These are phyloP conservation scores for Mrakiaceae sp. DNA, from an alignment of 1,284 basidiomycete genomes.

Conservation along the genomic window DNA sequence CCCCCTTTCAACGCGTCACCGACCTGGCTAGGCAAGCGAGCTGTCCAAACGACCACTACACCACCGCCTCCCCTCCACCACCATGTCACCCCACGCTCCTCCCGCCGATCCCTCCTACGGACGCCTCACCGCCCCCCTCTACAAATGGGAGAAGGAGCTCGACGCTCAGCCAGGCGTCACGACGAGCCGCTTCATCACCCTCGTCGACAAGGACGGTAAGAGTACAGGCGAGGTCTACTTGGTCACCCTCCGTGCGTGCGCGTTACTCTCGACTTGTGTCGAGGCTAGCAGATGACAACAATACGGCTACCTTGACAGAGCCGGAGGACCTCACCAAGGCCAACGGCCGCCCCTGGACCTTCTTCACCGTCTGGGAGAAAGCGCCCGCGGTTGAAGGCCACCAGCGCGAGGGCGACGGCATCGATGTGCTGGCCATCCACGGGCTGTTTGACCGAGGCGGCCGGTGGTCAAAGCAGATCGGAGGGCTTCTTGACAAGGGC, in stretches of 20 bases:
- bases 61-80: too few relatives aligned
- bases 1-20: too few relatives aligned
- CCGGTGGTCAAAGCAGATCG: slow-evolving; percentile 6
- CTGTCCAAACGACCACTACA: too few relatives aligned
- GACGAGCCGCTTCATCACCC: neutral
- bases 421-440: neutral
- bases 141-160: slow-evolving; percentile 6
- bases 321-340: too few relatives aligned
- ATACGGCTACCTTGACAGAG: neutral
- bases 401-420: neutral
- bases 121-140: slow-evolving; percentile 7
- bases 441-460: slow-evolving; percentile 9
- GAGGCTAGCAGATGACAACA: neutral
- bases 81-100: too few relatives aligned
- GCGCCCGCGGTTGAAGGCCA: neutral
- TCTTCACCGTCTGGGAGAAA: neutral
- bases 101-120: neutral
- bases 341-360: neutral
- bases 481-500: neutral
- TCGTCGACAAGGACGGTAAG: neutral
- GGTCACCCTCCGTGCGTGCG: slow-evolving; percentile 1
- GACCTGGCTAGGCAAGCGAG: too few relatives aligned
- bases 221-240: neutral
- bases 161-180: neutral
- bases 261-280: neutral